Percentiles rank a stretch among this genome's conserved stretches.
phyloP scores from a whole-genome alignment of 2,329 filamentous ascomycete species.

The Fusarium sp. region DNA sequence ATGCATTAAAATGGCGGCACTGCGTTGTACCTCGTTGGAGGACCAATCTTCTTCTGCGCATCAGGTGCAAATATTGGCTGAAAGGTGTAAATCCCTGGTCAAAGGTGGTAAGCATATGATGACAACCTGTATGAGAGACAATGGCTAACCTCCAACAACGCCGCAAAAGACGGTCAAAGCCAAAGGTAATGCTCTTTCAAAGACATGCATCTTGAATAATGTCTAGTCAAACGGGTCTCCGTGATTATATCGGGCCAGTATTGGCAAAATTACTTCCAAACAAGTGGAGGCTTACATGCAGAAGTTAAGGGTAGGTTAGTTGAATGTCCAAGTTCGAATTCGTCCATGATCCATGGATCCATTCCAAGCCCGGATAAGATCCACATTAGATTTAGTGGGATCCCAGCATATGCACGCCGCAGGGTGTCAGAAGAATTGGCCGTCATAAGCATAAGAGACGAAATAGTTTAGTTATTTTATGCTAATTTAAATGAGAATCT shows the following conservation, averaged over 20 bases:
- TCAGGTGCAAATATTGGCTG: conserved; percentile 49
- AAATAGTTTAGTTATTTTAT: too few relatives aligned
- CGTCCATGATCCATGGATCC: background rate
- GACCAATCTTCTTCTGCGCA: conserved; percentile 15
- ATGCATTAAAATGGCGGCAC: too few relatives aligned
- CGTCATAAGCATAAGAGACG: too few relatives aligned
- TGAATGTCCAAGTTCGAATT: background rate
- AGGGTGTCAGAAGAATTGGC: too few relatives aligned
- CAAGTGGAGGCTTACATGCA: background rate
- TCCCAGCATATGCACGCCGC: background rate
- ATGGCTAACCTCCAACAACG: conserved; percentile 50
- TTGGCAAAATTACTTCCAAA: background rate
- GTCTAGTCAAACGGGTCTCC: background rate
- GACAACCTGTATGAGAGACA: background rate
- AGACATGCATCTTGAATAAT: conserved; percentile 47
- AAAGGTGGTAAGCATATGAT: conserved; percentile 20
- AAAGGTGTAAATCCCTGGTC: conserved; percentile 53
- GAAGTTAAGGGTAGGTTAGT: conserved; percentile 10
- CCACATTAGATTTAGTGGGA: conserved; percentile 16
- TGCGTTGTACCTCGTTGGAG: conserved; percentile 22
- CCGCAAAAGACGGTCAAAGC: conserved; percentile 53
- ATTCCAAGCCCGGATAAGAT: conserved; percentile 1
- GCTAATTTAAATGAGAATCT: too few relatives aligned
- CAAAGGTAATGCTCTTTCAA: conserved; percentile 51
- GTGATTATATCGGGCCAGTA: background rate